Base-by-base conservation (phyloP, 2,329 filamentous ascomycete genomes). In the Stemphylium lycopersici region DNA sequence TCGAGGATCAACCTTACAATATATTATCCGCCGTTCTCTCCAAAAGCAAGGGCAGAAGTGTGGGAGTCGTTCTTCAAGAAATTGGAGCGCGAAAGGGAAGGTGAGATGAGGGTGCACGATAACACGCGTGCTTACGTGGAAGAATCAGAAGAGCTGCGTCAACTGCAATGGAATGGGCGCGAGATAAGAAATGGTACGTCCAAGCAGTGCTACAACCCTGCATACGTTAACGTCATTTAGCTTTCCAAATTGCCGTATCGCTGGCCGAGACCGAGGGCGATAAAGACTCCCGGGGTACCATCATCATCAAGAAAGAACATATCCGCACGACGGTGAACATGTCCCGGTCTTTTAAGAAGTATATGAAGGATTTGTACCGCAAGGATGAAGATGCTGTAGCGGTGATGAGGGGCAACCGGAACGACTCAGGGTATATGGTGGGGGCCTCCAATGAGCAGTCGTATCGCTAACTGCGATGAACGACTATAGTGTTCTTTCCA, bases 1-100 rank as follows among this genome's bases (percentile, higher is more conserved):
- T 90, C 87, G 4, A 85, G 91, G 24, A 93, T 95, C 61, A 90
- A 96, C 72, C 86, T 96, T 57, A 89, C 90, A 0, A 78, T 96
- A 12, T 83, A 89, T 32, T 96, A 96, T 34, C 55, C 54, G 2
- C 48, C 53, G 3, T 63, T 69, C 29, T 40, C 18, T 0, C 15
- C 26, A n/a, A 37, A 42, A 24, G 32, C 40, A 10, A 37, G 66
- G 12, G 32, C 26, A 7, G 34, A 62, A 18, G 55, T 67, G 3
- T 69, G 66, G 65, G 39, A 63, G 7, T 42, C 48, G 2, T 68
- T 68, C 32, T 59, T 68, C 42, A 41, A 18, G 6, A 47, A 43
- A 20, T 13, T 43, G 16, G 41, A 43, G 16, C 41, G 41, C 15
- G 41, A 43, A 18, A 16, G 41, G 3, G 44, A 47, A 16, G 44